Conservation (phyloP, 768 basidiomycete species). For the Trametes meyenii region DNA sequence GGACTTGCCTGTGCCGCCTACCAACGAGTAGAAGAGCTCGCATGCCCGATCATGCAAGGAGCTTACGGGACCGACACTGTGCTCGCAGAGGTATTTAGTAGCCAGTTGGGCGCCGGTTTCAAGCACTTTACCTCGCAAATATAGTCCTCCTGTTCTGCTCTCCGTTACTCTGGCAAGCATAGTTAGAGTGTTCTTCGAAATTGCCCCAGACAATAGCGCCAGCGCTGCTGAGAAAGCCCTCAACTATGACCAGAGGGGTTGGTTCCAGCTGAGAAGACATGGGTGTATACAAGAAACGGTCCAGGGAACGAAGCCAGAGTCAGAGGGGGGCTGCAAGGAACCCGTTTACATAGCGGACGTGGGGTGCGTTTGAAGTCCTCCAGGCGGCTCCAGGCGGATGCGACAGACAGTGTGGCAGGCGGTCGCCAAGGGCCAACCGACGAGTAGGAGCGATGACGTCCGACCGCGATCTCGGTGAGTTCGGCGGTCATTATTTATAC, state of each 20-base stretch:
- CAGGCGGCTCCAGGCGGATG: too few species aligned
- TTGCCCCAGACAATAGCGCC: conserved; percentile 45
- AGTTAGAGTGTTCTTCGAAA: conserved; percentile 39
- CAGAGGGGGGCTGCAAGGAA: not conserved
- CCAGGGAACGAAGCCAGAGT: too few species aligned
- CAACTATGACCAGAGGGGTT: conserved; percentile 48
- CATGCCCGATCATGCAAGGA: conserved; percentile 57
- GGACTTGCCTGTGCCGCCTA: conserved; percentile 46
- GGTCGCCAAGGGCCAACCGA: too few species aligned
- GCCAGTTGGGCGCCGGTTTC: not conserved
- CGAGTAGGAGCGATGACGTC: not conserved
- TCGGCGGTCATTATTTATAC: conserved; percentile 2
- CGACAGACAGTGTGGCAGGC: too few species aligned
- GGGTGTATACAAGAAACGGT: not conserved
- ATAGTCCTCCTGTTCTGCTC: conserved; percentile 30
- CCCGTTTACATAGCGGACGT: not conserved
- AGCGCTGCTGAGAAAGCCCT: conserved; percentile 48
- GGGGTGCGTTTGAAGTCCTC: not conserved
- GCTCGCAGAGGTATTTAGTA: not conserved
- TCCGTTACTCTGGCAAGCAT: conserved; percentile 18
- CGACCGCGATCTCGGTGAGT: not conserved
- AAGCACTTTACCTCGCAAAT: conserved; percentile 33
- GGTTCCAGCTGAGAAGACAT: conserved; percentile 8
- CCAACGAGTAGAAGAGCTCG: conserved; percentile 49
- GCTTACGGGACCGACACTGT: conserved; percentile 53